Evolutionary conservation across 192 early-diverging fungal genomes (phyloP), one percentile per base, ranked within the genome.

Genomic region (Paraglomus occultum): DNA sequence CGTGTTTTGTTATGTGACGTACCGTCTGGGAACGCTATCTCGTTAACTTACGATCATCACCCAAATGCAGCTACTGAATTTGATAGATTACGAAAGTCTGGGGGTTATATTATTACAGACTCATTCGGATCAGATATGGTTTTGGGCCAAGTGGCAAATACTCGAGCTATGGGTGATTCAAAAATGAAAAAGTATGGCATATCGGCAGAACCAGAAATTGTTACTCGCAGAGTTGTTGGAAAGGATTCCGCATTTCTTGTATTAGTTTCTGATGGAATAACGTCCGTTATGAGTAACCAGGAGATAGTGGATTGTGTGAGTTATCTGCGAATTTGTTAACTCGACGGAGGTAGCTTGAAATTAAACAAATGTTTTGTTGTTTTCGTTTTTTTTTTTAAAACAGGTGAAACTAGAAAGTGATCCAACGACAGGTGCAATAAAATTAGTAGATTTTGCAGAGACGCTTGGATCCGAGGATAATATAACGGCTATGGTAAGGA

Each of bases 101-200:
- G 87, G 3, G 88, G 87, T 0, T 91, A 86, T 73, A 83, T 91
- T 31, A 89, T 82, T 17, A 86, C 88, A 18, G 90, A 91, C 73
- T 91, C 90, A 5, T 91, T 86, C 78, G 90, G 90, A 50, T 85
- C 88, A 71, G 87, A 89, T 67, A 80, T 86, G 49, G 83, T 86
- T 14, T 74, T 91, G 76, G 90, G 88, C 0, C 75, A 74, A 42
- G 71, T 91, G 38, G 88, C 88, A 7, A 88, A 81, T 38, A 88
- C 86, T 31, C 80, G 90, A 12, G 84, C 90, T 5, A 79, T 91
- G 74, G 90, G 90, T 38, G 90, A 91, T 76, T 78, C 83, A 40
- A 80, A 83, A 67, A 76, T 89, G 52, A 91, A 91, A 74, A 81
- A 80, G 15, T 91, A 81, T 70, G 90, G 90, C 5, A 86, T 91